These are phyloP conservation scores for Cystobasidium sp. DNA, from an alignment of 1,284 basidiomycete genomes.

Conservation along the genomic window DNA sequence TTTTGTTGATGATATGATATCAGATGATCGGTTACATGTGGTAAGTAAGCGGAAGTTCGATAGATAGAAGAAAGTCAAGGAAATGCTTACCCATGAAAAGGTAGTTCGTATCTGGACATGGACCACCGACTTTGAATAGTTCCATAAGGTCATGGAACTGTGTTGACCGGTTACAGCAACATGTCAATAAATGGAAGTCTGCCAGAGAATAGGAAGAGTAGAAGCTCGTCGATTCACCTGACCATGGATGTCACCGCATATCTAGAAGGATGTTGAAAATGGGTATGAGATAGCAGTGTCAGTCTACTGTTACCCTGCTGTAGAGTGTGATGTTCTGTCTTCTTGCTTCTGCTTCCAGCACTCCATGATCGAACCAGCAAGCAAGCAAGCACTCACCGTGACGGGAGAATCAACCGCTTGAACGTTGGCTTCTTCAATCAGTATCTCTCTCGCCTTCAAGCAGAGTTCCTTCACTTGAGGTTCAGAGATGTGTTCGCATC, in stretches of 20 bases:
- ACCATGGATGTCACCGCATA: conserved; percentile 98
- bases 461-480: conserved; percentile 90
- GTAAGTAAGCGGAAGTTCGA: conserved; percentile 53
- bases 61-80: not conserved
- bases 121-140: conserved; percentile 91
- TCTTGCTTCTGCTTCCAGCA: not conserved
- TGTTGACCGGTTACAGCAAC: conserved; percentile 62
- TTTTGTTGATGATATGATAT: not conserved
- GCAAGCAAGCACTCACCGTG: conserved; percentile 67
- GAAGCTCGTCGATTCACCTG: conserved; percentile 66
- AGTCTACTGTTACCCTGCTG: conserved; percentile 19
- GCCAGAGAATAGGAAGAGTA: too few species aligned
- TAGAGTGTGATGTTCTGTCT: not conserved
- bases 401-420: conserved; percentile 95
- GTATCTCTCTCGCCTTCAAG: conserved; percentile 90
- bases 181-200: not conserved
- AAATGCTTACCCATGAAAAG: conserved; percentile 87
- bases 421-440: conserved; percentile 96
- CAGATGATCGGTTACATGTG: not conserved
- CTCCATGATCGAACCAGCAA: not conserved
- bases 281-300: not conserved
- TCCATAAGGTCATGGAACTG: conserved; percentile 77
- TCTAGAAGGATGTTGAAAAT: conserved; percentile 62
- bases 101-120: conserved; percentile 95
- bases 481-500: conserved; percentile 91